Evolutionary conservation across 805 yeast genomes (phyloP).

Genomic region (Yarrowia deformans): DNA sequence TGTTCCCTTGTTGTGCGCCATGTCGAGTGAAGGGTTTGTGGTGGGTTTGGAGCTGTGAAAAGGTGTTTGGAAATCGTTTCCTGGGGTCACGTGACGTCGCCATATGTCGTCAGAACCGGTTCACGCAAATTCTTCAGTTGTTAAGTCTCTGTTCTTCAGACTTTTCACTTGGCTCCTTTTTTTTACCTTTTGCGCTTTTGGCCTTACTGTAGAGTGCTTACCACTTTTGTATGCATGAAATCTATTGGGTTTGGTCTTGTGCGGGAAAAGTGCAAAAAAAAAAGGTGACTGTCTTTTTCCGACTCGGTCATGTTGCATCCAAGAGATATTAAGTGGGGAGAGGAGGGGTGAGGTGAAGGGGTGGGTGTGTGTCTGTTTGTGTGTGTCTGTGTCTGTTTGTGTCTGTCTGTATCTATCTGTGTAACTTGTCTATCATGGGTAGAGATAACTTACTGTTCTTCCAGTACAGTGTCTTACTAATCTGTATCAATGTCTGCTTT

Average conservation of each 20-base stretch:
- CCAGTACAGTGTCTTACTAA: no score
- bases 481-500: no score
- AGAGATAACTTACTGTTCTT: no score
- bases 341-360: no score
- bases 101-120: no score
- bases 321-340: not conserved
- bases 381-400: not conserved
- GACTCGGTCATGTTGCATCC: slow-evolving; percentile 26
- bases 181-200: not conserved
- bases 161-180: slow-evolving; percentile 16
- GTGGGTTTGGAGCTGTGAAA: not conserved
- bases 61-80: not conserved
- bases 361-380: no score
- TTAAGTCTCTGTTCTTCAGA: slow-evolving; percentile 6
- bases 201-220: not conserved
- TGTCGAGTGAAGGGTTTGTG: not conserved
- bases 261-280: not conserved
- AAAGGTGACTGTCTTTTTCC: slow-evolving; percentile 32
- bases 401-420: no score
- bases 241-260: slow-evolving; percentile 20
- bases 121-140: not conserved
- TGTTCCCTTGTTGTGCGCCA: not conserved
- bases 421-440: no score
- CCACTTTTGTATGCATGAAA: slow-evolving; percentile 34
- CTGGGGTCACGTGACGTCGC: not conserved